Evolutionary conservation across 2,329 filamentous ascomycete genomes (phyloP), one percentile per base, ranked within the genome.

Genomic region (Podosphaera leucotricha): DNA sequence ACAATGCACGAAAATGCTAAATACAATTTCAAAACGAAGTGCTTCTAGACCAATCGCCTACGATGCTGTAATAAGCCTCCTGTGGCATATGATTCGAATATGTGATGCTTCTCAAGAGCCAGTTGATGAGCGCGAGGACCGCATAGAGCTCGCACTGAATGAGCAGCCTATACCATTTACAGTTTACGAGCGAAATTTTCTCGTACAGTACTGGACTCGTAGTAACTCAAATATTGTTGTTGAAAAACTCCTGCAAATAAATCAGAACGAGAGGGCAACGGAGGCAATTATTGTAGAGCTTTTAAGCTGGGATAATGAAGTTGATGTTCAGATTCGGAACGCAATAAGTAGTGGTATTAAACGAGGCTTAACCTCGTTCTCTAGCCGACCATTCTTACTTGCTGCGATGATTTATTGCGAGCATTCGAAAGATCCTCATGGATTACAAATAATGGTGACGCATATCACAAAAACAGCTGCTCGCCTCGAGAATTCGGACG

Each of bases 241-340:
- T 20, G 72, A 75, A 54, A 82, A 79, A 55, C 63, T 85, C 21
- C 63, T 85, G 22, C 62, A 64, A 18, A 64, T 79, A 41, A 68
- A 77, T 48, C 70, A 77, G 53, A 75, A 73, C 44, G 57, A 60
- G 0, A 49, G 55, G 1, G 62, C 64, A 2, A 72, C 70, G 1
- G 63, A 68, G 42, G 61, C 60, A 11, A 77, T 85, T 43, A 56
- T 85, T 41, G 59, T 59, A 33, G 62, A 66, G 2, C 63, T 84
- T 30, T 59, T 80, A 37, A 59, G 62, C 18, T 55, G 50, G n/a
- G 61, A 68, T 18, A 66, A 69, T 45, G 57, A 61, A 6, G 65
- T 75, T 57, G 71, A 74, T 38, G 41, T 60, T 0, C 61, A 64
- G 38, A 62, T 84, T 1, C 64, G 66, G 35, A 58, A 61, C 20